phyloP scores from a whole-genome alignment of 257 asterid genomes.

The Capsicum rhomboideum region DNA sequence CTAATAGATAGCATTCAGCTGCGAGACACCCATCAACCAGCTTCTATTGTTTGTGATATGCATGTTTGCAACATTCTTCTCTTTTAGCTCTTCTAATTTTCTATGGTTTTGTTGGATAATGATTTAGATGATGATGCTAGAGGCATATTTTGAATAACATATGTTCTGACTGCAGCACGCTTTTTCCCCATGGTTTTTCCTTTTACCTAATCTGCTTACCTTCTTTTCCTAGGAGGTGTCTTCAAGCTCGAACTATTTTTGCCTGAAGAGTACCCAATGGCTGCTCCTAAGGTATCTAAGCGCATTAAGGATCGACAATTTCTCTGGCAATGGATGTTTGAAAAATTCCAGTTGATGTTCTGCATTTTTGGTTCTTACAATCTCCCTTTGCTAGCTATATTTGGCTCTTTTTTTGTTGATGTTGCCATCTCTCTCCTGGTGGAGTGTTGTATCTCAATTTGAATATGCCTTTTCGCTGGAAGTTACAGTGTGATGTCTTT shows the following conservation, averaged over 20 bases:
- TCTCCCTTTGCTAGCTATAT: neutral
- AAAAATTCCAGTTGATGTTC: neutral
- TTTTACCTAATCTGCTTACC: neutral
- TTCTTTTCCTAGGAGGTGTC: constrained; percentile 64
- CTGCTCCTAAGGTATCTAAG: constrained; percentile 83
- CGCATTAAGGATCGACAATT: neutral
- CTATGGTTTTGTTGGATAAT: neutral
- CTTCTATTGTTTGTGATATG: neutral
- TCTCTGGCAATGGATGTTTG: neutral
- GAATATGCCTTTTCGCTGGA: neutral
- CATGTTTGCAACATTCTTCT: neutral
- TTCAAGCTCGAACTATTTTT: constrained; percentile 93
- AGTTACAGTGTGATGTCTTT: neutral
- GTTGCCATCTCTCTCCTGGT: neutral
- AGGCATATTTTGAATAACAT: neutral
- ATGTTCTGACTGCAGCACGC: neutral
- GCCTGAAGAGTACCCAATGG: constrained; percentile 99
- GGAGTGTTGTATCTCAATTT: neutral
- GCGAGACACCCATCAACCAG: neutral
- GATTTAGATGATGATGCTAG: neutral
- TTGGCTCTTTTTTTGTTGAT: neutral
- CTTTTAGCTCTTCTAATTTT: neutral
- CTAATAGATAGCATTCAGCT: neutral
- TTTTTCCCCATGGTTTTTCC: neutral
- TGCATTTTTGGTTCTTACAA: neutral